Evolutionary conservation across 1,284 basidiomycete species (phyloP), one percentile per base, ranked within the genome.

Genomic region (Butyriboletus appendiculatus): DNA sequence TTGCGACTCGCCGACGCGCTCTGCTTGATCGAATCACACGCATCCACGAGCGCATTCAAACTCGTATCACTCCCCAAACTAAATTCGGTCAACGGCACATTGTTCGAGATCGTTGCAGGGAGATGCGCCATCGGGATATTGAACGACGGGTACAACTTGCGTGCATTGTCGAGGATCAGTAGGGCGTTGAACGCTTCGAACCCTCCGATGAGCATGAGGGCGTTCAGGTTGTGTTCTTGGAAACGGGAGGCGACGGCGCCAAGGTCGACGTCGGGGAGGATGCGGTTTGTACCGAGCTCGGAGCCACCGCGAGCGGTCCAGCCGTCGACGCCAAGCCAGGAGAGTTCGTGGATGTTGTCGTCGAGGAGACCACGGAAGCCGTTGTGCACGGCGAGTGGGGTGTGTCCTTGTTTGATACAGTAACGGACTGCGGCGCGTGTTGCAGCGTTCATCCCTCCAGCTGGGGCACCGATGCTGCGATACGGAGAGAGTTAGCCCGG

Each of bases 261-360:
- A 44, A 98, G 81, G 73, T 98, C 94, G 50, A 85, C 75, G 47
- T 88, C 88, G 16, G 96, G 96, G 30, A 96, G 77, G 11, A 84
- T 81, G 50, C 96, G 92, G 75, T 98, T 99, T 32, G 96, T 98
- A 37, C 96, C 96, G 20, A 99, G 86, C 72, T 99, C 97, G 39
- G 95, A 98, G n/a, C 97, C 97, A 59, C 97, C 96, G 34, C 96
- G 90, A 22, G 91, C 86, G 67, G 91, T 92, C 97, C 96, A 99
- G 53, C 88, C 88, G 72, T 99, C 97, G 46, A 99, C 97, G 26
- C 93, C 90, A 24, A 99, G 85, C 97, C 96, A 99, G n/a, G 90
- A 86, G 24, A 96, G 83, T 63, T 92, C 87, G 58, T 85, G 78
- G 38, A 98, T 76, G 62, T 89, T 88, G 75, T 96, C 94, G 56